Evolutionary conservation across 2,329 filamentous ascomycete species (phyloP).

Genomic region (Cladosporium halotolerans): DNA sequence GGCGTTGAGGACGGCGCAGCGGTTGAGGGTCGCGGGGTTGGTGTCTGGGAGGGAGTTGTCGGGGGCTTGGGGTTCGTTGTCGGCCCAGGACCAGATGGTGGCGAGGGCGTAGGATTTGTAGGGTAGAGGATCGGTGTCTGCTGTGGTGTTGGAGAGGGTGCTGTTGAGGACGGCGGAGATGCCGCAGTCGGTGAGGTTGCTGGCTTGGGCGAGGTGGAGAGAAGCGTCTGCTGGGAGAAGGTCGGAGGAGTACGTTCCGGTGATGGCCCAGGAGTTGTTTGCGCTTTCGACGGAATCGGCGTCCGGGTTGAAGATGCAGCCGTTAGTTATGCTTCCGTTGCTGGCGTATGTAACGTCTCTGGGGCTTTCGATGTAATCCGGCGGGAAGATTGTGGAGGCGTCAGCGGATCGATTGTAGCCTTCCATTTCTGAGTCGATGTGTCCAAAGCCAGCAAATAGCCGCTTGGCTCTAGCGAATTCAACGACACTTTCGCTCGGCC

Average conservation of each 20-base stretch:
- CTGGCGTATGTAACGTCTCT: slow-evolving; percentile 30
- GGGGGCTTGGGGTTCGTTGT: slow-evolving; percentile 48
- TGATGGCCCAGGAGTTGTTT: slow-evolving; percentile 51
- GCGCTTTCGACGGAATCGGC: slow-evolving; percentile 36
- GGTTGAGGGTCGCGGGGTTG: slow-evolving; percentile 26
- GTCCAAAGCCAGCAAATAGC: slow-evolving; percentile 51
- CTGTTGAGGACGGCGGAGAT: slow-evolving; percentile 54
- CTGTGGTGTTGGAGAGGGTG: slow-evolving; percentile 48
- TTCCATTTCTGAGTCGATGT: slow-evolving; percentile 51
- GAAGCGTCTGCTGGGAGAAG: slow-evolving; percentile 7
- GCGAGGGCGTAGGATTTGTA: slow-evolving; percentile 48
- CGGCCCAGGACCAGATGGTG: slow-evolving; percentile 56
- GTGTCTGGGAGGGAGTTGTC: slow-evolving; percentile 17
- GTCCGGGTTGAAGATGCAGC: slow-evolving; percentile 49
- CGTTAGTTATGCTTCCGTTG: slow-evolving; percentile 40
- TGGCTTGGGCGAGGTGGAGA: slow-evolving; percentile 25
- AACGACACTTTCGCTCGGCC: slow-evolving; percentile 56
- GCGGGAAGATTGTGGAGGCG: slow-evolving; percentile 45
- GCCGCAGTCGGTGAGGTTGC: slow-evolving; percentile 50
- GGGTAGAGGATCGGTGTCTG: slow-evolving; percentile 39
- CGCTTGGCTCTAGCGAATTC: slow-evolving; percentile 50
- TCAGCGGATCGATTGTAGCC: slow-evolving; percentile 52
- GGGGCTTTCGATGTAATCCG: slow-evolving; percentile 37
- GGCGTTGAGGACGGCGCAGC: slow-evolving; percentile 52
- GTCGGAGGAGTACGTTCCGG: slow-evolving; percentile 19